phyloP scores from a whole-genome alignment of 1,284 basidiomycete species.

The Mrakiaceae sp. region DNA sequence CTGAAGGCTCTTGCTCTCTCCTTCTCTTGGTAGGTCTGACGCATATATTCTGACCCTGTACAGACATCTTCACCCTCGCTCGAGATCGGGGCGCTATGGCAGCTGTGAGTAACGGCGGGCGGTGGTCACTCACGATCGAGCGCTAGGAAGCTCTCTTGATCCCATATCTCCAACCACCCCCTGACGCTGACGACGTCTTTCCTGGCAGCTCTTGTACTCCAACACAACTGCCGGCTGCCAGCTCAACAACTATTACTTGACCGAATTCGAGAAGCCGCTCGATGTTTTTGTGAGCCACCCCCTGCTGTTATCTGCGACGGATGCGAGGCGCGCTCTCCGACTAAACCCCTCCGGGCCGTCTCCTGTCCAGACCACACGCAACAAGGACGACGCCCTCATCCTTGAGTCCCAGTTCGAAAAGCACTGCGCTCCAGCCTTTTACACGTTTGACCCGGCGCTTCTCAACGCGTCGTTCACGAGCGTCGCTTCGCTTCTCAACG shows the following conservation, averaged over 20 bases:
- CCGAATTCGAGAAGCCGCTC: constrained; percentile 57
- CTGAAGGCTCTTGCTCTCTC: background rate
- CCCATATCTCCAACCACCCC: background rate
- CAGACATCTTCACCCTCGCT: constrained; percentile 70
- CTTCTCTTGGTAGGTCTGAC: constrained; percentile 35
- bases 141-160: constrained; percentile 4
- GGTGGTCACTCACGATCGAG: background rate
- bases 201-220: constrained; percentile 59
- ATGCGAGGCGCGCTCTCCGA: too few relatives aligned
- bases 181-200: background rate
- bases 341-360: background rate
- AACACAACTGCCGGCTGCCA: constrained; percentile 56
- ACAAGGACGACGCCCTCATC: constrained; percentile 21
- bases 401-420: constrained; percentile 37
- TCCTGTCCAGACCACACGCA: constrained; percentile 22
- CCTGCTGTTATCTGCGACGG: background rate
- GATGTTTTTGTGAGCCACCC: constrained; percentile 52
- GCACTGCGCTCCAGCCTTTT: constrained; percentile 36
- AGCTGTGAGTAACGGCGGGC: constrained; percentile 43
- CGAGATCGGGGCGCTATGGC: constrained; percentile 62
- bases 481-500: constrained; percentile 43
- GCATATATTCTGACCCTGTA: too few relatives aligned
- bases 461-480: constrained; percentile 45
- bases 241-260: constrained; percentile 59
- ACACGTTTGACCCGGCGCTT: constrained; percentile 35